phyloP scores from a whole-genome alignment of 805 yeast genomes.

The Yamadazyma paraphyllophila region DNA sequence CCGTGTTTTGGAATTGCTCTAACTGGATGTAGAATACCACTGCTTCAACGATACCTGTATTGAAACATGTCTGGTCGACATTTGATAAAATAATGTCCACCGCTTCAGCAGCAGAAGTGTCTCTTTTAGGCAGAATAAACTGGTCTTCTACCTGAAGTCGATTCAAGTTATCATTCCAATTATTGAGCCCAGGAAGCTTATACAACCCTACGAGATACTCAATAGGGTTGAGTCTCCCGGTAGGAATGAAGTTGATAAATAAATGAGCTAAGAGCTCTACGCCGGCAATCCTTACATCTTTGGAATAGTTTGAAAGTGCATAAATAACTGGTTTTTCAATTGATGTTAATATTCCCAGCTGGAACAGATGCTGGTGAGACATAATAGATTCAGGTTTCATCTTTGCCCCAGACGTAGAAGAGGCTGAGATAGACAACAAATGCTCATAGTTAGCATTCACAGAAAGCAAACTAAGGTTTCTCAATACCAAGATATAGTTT shows the following conservation, averaged over 20 bases:
- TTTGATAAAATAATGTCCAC: conserved; percentile 22
- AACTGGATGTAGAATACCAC: conserved; percentile 37
- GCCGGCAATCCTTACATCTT: conserved; percentile 37
- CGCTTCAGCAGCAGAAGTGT: conserved; percentile 17
- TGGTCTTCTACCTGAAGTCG: conserved; percentile 14
- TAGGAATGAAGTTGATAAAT: conserved; percentile 35
- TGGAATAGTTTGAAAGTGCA: conserved; percentile 30
- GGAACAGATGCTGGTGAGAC: conserved; percentile 40
- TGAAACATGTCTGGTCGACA: conserved; percentile 21
- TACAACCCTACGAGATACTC: conserved; percentile 36
- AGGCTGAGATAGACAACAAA: conserved; percentile 33
- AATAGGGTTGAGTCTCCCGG: conserved; percentile 34
- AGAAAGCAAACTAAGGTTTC: conserved; percentile 31
- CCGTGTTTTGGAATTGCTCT: conserved; percentile 38
- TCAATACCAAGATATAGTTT: conserved; percentile 31
- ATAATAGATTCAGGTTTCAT: conserved; percentile 42
- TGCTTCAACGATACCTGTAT: conserved; percentile 33
- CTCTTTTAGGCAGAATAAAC: conserved; percentile 18
- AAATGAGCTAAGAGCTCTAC: conserved; percentile 35
- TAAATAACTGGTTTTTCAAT: conserved; percentile 29
- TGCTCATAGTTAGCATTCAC: conserved; percentile 37
- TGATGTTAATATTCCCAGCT: conserved; percentile 24
- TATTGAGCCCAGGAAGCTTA: conserved; percentile 28
- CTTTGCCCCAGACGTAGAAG: conserved; percentile 36
- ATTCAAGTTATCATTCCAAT: conserved; percentile 27